Evolutionary conservation across 768 basidiomycete genomes (phyloP), one percentile per base, ranked within the genome.

Genomic region (Mycena haematopus): DNA sequence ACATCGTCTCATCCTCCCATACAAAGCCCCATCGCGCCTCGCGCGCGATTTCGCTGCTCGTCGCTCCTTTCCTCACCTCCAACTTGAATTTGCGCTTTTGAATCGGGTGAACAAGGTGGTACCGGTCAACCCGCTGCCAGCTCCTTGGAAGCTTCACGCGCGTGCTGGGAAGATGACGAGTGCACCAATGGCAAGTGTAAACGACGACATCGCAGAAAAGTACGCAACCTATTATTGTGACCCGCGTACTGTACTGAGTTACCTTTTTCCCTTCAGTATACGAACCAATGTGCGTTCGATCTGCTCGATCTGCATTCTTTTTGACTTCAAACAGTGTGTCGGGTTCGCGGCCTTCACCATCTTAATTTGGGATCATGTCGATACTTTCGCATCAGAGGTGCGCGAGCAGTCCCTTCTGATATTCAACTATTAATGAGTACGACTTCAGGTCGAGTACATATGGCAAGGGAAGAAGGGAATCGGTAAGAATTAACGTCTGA

Each of bases 311-410:
- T 35, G 10, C 31, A 17, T 9, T 29, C 8, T 27, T 6, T 33
- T 14, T 22, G 22, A 52, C 33, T 35, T 29, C 51, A 15, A 21
- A 25, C 55, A 78, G 77, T 72, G 59, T 38, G 69, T 79, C 33
- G 77, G 76, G 24, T 66, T 79, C n/a, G 71, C 67, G 1, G 68
- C 71, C 53, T 78, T 74, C 65, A 74, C 74, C 10, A 62, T 76
- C 22, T 70, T 78, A 6, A 63, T 78, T 4, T 79, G 75, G 81
- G 85, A 86, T 63, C 85, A 86, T 61, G 65, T 85, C 27, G 76
- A 85, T 60, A 84, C 85, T 0, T 81, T 86, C 44, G 65, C 69
- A 2, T 79, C 81, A 33, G 84, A 85, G 72, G 80, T 79, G 29
- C 55, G 65, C 25, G 11, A 7, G 50, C 50, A 35, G 4, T 52